phyloP scores from a whole-genome alignment of 495 filamentous ascomycete species.

The Schizothecium vesticola region DNA sequence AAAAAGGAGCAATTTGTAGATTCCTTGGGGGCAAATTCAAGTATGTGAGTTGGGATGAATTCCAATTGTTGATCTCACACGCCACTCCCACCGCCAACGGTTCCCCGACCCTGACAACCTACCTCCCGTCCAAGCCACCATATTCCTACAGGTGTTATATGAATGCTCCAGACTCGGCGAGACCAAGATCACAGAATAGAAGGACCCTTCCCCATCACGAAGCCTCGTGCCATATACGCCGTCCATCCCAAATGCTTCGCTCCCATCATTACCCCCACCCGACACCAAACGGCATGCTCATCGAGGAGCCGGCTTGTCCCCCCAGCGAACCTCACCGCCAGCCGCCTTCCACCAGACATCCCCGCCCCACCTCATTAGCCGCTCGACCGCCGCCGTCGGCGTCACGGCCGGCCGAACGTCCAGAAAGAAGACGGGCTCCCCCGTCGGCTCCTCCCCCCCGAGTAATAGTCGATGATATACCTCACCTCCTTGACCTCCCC shows the following conservation, averaged over 20 bases:
- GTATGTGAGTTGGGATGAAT: background rate
- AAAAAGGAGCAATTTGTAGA: background rate
- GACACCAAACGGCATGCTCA: background rate
- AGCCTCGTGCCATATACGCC: background rate
- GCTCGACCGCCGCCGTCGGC: constrained; percentile 74
- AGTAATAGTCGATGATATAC: constrained; percentile 98
- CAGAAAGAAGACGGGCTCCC: constrained; percentile 92
- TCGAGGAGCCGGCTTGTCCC: constrained; percentile 7
- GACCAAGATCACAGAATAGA: background rate
- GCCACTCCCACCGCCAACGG: background rate
- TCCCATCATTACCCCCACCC: background rate
- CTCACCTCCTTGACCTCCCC: constrained; percentile 66
- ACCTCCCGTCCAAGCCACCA: background rate
- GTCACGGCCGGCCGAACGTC: constrained; percentile 96
- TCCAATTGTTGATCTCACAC: background rate
- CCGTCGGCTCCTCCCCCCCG: constrained; percentile 79
- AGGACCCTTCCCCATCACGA: background rate
- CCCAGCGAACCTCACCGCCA: constrained; percentile 56
- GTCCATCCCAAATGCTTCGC: background rate
- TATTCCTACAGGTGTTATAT: background rate
- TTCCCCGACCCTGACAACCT: too few species aligned
- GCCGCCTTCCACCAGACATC: constrained; percentile 91
- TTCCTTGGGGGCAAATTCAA: too few species aligned
- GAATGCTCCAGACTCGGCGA: background rate
- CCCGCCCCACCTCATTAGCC: constrained; percentile 82